Evolutionary conservation across 805 yeast species (phyloP).

Genomic region (Hemisphaericaspora nanyangensis): DNA sequence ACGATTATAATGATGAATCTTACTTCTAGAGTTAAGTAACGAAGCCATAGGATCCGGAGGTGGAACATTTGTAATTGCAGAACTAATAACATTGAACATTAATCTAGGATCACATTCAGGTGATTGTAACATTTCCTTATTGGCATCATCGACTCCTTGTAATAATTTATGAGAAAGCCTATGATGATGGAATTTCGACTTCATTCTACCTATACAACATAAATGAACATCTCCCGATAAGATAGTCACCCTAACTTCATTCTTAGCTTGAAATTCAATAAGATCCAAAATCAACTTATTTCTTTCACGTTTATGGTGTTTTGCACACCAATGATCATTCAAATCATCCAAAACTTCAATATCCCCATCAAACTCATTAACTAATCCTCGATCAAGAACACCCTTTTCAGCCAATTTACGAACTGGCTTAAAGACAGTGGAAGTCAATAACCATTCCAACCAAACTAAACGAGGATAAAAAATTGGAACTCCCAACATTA

Average conservation of each 20-base stretch:
- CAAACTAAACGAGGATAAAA: constrained; percentile 92
- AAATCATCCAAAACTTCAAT: constrained; percentile 89
- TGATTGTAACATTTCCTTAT: no score
- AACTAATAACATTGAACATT: constrained; percentile 78
- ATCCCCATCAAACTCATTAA: constrained; percentile 89
- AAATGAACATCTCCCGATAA: constrained; percentile 93
- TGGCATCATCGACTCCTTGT: constrained; percentile 8
- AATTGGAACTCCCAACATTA: constrained; percentile 91
- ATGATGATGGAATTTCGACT: constrained; percentile 43
- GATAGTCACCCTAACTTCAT: constrained; percentile 74
- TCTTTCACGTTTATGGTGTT: constrained; percentile 81
- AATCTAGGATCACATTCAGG: constrained; percentile 70
- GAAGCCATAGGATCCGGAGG: constrained; percentile 87
- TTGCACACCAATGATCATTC: constrained; percentile 96
- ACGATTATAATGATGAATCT: constrained; percentile 61
- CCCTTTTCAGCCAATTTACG: constrained; percentile 59
- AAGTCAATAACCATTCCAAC: constrained; percentile 73
- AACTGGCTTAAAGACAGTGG: constrained; percentile 56
- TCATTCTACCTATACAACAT: constrained; percentile 77
- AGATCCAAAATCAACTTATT: constrained; percentile 61
- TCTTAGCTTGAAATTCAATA: constrained; percentile 59
- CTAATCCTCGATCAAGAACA: constrained; percentile 60
- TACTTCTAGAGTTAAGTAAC: constrained; percentile 63
- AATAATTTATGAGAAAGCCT: constrained; percentile 21
- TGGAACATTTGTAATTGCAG: constrained; percentile 90